Evolutionary conservation across 106 monocot genomes (phyloP).

Genomic region (Dendrobium huoshanense): DNA sequence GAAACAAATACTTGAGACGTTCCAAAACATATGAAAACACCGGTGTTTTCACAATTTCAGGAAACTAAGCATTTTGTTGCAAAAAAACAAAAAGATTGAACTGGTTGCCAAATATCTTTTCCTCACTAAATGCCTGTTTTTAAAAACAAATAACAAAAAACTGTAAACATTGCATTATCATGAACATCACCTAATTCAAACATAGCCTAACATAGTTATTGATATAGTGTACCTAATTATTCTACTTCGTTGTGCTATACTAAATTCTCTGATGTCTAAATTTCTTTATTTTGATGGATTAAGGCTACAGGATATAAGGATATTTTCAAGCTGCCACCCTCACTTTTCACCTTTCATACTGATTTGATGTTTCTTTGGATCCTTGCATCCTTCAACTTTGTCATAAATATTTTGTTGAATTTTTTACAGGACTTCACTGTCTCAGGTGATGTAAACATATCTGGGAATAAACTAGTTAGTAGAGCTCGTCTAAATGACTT

Average conservation of each 20-base stretch:
- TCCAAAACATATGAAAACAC: too few relatives aligned
- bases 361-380: neutral
- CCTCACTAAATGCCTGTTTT: too few relatives aligned
- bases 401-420: neutral
- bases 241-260: neutral
- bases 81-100: too few relatives aligned
- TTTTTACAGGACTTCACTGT: slow-evolving; percentile 51
- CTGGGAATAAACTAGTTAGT: slow-evolving; percentile 49
- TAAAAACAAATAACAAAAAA: too few relatives aligned
- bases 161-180: too few relatives aligned
- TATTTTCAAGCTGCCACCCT: neutral
- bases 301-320: neutral
- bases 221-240: neutral
- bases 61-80: too few relatives aligned
- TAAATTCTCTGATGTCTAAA: neutral
- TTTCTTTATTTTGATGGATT: neutral
- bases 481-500: slow-evolving; percentile 53
- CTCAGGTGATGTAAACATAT: slow-evolving; percentile 54
- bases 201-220: too few relatives aligned
- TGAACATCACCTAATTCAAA: too few relatives aligned
- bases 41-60: too few relatives aligned
- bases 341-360: neutral
- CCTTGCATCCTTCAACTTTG: neutral
- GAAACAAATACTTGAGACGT: too few relatives aligned
- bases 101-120: too few relatives aligned